These are phyloP conservation scores for Buddleja alternifolia DNA, from an alignment of 257 asterid species.

Conservation along the genomic window DNA sequence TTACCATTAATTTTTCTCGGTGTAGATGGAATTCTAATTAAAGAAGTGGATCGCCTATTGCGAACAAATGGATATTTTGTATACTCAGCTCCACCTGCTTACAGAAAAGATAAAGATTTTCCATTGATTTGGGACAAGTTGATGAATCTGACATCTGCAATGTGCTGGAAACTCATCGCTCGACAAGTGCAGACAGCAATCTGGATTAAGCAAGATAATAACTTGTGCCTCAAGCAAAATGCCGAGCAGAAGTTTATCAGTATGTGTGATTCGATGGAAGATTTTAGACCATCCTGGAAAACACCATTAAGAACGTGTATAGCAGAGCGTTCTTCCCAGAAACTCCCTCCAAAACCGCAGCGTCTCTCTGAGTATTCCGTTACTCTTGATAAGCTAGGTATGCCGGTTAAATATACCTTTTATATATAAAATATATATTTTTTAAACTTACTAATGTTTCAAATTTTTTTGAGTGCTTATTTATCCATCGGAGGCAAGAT, in stretches of 20 bases:
- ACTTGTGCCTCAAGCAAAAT: slow-evolving; percentile 63
- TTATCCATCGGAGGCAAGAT: no score
- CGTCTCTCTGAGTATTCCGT: slow-evolving; percentile 76
- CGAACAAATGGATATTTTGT: slow-evolving; percentile 83
- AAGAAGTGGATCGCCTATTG: slow-evolving; percentile 81
- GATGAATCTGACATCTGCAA: slow-evolving; percentile 72
- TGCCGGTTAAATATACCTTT: neutral
- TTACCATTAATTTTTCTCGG: neutral
- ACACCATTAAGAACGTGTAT: slow-evolving; percentile 38
- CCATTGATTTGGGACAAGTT: slow-evolving; percentile 83
- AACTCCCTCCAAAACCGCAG: slow-evolving; percentile 65
- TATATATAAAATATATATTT: no score
- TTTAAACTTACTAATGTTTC: no score
- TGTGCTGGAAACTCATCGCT: slow-evolving; percentile 97
- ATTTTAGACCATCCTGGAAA: slow-evolving; percentile 39
- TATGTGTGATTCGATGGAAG: slow-evolving; percentile 56
- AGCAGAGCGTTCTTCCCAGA: slow-evolving; percentile 27
- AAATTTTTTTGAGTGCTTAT: no score
- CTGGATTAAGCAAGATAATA: slow-evolving; percentile 74
- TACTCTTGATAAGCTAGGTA: slow-evolving; percentile 68
- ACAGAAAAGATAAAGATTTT: slow-evolving; percentile 85
- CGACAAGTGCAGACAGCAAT: slow-evolving; percentile 91
- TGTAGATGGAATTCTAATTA: slow-evolving; percentile 87
- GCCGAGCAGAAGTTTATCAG: slow-evolving; percentile 52
- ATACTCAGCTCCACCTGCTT: slow-evolving; percentile 97